Evolutionary conservation across 2,329 filamentous ascomycete genomes (phyloP).

Genomic region (Pestalotiopsis sp.): DNA sequence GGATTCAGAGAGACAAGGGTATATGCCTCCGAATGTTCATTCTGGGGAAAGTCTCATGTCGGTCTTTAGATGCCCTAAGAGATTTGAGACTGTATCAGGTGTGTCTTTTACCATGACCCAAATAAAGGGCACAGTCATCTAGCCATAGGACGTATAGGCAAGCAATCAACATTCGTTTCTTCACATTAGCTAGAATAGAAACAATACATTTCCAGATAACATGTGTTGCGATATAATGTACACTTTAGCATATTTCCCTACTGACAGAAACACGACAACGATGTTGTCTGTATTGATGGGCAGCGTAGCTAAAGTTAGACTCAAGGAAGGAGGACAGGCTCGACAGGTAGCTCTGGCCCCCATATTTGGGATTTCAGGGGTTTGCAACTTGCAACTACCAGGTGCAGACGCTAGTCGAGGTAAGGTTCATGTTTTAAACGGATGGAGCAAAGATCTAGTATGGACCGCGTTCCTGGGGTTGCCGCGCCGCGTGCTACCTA

Average conservation of each 20-base stretch:
- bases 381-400: not conserved
- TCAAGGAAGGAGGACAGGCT: no score
- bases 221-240: no score
- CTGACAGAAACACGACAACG: no score
- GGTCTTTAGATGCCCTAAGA: not conserved
- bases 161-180: no score
- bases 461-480: not conserved
- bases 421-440: not conserved
- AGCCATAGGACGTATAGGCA: no score
- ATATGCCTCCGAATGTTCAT: not conserved
- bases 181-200: no score
- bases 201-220: no score
- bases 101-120: not conserved
- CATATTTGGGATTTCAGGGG: not conserved
- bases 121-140: no score
- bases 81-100: not conserved
- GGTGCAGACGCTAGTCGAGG: not conserved
- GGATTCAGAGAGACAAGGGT: not conserved
- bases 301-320: no score
- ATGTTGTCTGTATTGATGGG: no score
- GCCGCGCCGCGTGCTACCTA: not conserved
- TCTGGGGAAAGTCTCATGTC: not conserved
- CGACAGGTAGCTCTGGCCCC: not conserved
- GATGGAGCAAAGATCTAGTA: not conserved
- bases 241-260: no score